A percentile compares a stretch with the other conserved stretches of the same genome.
Conservation (phyloP, 2,329 filamentous ascomycete species). For the Neurospora sp. region DNA sequence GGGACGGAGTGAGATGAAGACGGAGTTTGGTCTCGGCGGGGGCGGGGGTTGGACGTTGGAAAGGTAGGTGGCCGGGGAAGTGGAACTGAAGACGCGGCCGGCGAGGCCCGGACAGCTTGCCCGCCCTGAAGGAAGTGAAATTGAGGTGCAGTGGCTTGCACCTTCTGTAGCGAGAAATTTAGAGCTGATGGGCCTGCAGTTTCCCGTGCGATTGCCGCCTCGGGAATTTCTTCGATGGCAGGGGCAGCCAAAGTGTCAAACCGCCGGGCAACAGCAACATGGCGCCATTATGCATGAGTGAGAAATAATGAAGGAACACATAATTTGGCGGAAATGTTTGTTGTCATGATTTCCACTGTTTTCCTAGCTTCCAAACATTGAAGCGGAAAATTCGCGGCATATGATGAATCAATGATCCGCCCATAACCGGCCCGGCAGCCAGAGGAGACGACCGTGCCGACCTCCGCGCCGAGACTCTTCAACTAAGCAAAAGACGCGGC, state of each 20-base stretch:
- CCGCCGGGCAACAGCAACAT: background rate
- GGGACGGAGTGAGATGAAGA: background rate
- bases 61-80: background rate
- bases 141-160: background rate
- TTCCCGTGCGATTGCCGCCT: background rate
- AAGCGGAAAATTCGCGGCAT: background rate
- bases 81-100: background rate
- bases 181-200: background rate
- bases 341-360: background rate
- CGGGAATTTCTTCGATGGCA: constrained; percentile 3
- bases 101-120: background rate
- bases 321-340: background rate
- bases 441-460: background rate
- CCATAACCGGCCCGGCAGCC: background rate
- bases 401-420: background rate
- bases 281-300: background rate
- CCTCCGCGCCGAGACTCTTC: background rate
- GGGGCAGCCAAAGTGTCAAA: background rate
- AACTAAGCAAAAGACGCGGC: background rate
- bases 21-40: background rate
- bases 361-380: background rate
- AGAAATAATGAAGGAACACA: background rate
- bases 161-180: background rate
- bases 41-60: background rate
- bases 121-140: background rate